A percentile compares a stretch with the other conserved stretches of the same genome.
These are phyloP conservation scores for Aspergillus ellipticus DNA, from an alignment of 495 filamentous ascomycete genomes.

Conservation along the genomic window DNA sequence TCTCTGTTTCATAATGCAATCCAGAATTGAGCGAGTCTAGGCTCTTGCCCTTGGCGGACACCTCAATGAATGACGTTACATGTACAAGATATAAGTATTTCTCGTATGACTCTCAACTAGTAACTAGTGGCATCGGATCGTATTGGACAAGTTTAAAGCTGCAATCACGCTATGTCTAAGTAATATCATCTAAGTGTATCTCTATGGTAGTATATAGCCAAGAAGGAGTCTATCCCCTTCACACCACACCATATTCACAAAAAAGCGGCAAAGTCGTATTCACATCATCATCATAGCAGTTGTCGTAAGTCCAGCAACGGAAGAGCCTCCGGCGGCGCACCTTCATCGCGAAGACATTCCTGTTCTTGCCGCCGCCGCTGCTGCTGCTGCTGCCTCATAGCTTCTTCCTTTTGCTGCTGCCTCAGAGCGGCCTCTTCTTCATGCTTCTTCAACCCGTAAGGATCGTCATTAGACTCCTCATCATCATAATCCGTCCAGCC, in stretches of 20 bases:
- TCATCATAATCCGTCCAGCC: constrained; percentile 53
- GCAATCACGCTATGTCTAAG: too few relatives aligned
- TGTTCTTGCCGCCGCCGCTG: background rate
- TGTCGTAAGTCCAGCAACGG: background rate
- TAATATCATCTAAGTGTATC: background rate
- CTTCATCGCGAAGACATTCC: too few relatives aligned
- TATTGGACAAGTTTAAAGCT: too few relatives aligned
- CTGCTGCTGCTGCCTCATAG: background rate
- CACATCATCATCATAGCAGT: background rate
- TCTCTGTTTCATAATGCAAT: constrained; percentile 1
- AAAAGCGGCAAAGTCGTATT: too few relatives aligned
- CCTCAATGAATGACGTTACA: constrained; percentile 13
- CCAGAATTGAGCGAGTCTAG: background rate
- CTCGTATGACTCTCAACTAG: too few relatives aligned
- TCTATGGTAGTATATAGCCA: background rate
- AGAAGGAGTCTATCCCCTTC: too few relatives aligned
- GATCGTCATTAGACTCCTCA: constrained; percentile 16
- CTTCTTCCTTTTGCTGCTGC: background rate
- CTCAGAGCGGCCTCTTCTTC: background rate
- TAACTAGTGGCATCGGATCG: too few relatives aligned
- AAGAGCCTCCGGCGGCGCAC: background rate
- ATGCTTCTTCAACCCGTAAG: constrained; percentile 12
- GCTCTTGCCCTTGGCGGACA: background rate
- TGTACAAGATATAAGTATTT: too few relatives aligned
- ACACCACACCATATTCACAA: background rate